Evolutionary conservation across 2,329 filamentous ascomycete genomes (phyloP), one percentile per base, ranked within the genome.

Genomic region (Beauveria caledonica): DNA sequence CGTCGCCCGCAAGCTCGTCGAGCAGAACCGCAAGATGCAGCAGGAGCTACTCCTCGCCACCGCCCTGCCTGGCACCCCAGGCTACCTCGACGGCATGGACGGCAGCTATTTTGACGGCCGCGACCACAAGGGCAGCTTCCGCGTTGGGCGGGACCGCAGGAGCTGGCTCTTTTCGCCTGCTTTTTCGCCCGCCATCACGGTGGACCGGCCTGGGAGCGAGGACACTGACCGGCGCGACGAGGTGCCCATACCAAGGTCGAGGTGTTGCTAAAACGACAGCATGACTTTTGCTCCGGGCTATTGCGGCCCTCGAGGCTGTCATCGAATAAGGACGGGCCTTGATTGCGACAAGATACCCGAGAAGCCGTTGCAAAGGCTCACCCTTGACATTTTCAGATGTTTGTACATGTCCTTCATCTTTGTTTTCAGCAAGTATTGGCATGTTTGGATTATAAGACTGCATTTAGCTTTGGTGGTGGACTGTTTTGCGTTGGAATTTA

Each of bases 1-100:
- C 46, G 82, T 86, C 15, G 80, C 82, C 40, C 76, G 83, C 62
- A 86, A 86, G 71, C 78, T 86, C 60, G 83, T 85, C 65, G 83
- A 85, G 72, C 82, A 85, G 76, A 84, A 85, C 69, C 80, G 82
- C 66, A 83, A 82, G 75, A 81, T 85, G 71, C 82, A 84, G 71
- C 80, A 83, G 65, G 82, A 80, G 10, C 73, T 85, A 58, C 69
- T 82, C 2, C 77, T 79, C n/a, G 83, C 82, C 17, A 81, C 79
- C 1, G 78, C 80, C 5, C 75, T 77, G 0, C 79, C 80, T 0
- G 79, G 79, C 4, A 77, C 75, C 1, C 79, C 79, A 3, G 78
- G 77, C 13, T 76, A 73, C 66, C 76, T 79, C 60, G 62, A 70
- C n/a, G 73, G 73, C 48, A 73, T 72, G 68, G 77, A 78, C 51